phyloP scores from a whole-genome alignment of 768 basidiomycete species.

The Crucibulum laeve region DNA sequence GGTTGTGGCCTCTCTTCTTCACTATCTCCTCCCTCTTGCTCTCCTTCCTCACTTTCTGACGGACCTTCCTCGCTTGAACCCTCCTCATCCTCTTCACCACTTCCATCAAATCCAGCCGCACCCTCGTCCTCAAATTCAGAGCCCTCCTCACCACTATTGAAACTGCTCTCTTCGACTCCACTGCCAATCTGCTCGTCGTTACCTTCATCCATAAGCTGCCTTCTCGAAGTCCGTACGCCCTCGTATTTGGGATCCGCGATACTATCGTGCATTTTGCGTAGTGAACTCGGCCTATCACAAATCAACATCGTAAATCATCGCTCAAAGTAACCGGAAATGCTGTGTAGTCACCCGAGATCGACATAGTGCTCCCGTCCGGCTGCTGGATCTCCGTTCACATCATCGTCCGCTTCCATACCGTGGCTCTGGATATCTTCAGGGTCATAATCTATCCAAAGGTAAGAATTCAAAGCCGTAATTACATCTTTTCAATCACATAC shows the following conservation, averaged over 20 bases:
- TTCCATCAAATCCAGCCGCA: conserved; percentile 8
- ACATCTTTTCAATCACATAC: conserved; percentile 32
- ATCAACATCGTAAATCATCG: conserved; percentile 2
- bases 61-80: conserved; percentile 5
- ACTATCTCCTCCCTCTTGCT: conserved; percentile 7
- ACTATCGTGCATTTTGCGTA: conserved; percentile 63
- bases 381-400: conserved; percentile 22
- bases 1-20: conserved; percentile 1
- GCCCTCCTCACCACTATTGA: conserved; percentile 26
- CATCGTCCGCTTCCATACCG: conserved; percentile 40
- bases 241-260: conserved; percentile 78
- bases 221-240: conserved; percentile 61
- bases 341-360: conserved; percentile 76
- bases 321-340: neutral
- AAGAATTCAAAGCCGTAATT: conserved; percentile 3
- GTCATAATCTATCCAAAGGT: conserved; percentile 54
- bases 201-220: conserved; percentile 47
- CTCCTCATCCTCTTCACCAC: conserved; percentile 6
- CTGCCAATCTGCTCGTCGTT: no score
- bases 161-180: no score
- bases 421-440: conserved; percentile 66
- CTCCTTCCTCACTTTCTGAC: conserved; percentile 15
- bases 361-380: conserved; percentile 73
- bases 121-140: conserved; percentile 21
- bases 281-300: conserved; percentile 53